Percentiles rank a stretch among this genome's conserved stretches.
These are phyloP conservation scores for Solanum peruvianum DNA, from an alignment of 257 asterid genomes.

Conservation along the genomic window DNA sequence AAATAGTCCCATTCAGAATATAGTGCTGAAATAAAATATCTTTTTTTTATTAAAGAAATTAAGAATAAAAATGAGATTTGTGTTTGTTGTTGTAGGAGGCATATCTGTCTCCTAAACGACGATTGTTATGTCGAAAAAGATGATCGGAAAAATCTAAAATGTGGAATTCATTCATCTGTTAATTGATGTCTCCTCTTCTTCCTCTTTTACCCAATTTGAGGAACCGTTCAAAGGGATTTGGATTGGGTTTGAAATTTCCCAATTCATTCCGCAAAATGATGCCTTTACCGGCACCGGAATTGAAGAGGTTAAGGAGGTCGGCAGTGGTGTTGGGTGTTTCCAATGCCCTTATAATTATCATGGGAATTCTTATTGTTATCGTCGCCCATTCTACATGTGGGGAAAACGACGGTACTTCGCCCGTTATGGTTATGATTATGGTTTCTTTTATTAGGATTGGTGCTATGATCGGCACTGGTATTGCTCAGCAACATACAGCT, in stretches of 20 bases:
- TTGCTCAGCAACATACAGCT: slow-evolving; percentile 10
- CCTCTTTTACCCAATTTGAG: not conserved
- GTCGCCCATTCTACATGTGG: not conserved
- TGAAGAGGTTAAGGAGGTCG: not conserved
- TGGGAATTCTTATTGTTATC: not conserved
- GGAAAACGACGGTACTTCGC: not conserved
- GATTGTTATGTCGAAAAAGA: not conserved
- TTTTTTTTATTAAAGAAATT: not conserved
- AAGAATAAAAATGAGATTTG: not conserved
- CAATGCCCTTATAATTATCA: not conserved
- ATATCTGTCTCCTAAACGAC: not conserved
- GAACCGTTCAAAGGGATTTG: not conserved
- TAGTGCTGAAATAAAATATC: not conserved
- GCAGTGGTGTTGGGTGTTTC: slow-evolving; percentile 6
- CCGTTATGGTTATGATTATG: not conserved
- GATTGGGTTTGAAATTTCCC: not conserved
- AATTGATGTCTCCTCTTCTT: not conserved
- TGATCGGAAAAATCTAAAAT: not conserved
- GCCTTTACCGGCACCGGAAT: not conserved
- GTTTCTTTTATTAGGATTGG: not conserved
- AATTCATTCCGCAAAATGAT: not conserved
- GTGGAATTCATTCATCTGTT: not conserved
- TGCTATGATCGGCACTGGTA: slow-evolving; percentile 8
- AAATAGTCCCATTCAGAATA: not conserved
- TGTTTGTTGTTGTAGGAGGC: not conserved